phyloP scores from a whole-genome alignment of 306 rosid species.

The Geum urbanum region DNA sequence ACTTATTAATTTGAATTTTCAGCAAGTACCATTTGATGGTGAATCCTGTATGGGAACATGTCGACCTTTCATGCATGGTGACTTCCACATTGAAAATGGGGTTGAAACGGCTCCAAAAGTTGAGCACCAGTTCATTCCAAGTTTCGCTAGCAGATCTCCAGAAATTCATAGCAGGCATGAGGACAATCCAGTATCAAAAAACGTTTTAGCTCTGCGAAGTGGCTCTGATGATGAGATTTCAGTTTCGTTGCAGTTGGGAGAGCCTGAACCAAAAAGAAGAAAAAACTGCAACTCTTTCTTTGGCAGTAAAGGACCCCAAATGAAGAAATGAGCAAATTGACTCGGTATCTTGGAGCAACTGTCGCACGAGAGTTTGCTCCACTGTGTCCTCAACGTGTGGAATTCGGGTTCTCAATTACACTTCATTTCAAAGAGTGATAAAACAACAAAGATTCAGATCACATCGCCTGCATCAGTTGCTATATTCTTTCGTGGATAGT shows the following conservation, averaged over 20 bases:
- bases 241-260: slow-evolving; percentile 78
- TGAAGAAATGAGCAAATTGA: slow-evolving; percentile 30
- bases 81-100: slow-evolving; percentile 47
- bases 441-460: slow-evolving; percentile 26
- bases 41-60: slow-evolving; percentile 42
- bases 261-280: slow-evolving; percentile 69
- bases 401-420: slow-evolving; percentile 23
- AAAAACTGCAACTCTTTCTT: slow-evolving; percentile 45
- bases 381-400: too few species aligned
- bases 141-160: slow-evolving; percentile 43
- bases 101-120: slow-evolving; percentile 46
- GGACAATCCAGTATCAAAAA: slow-evolving; percentile 35
- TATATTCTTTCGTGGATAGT: slow-evolving; percentile 36
- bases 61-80: slow-evolving; percentile 36
- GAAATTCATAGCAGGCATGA: slow-evolving; percentile 45
- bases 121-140: slow-evolving; percentile 76
- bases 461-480: slow-evolving; percentile 33
- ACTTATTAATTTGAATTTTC: slow-evolving; percentile 48
- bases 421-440: slow-evolving; percentile 25
- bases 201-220: slow-evolving; percentile 50
- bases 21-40: slow-evolving; percentile 43
- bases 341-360: slow-evolving; percentile 27
- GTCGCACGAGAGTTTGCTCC: slow-evolving; percentile 22
- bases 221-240: slow-evolving; percentile 60
- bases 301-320: slow-evolving; percentile 34